Percentiles rank a stretch among this genome's conserved stretches.
Conservation (phyloP, 108 stramenopile species). For the Nitzschia inconspicua region DNA sequence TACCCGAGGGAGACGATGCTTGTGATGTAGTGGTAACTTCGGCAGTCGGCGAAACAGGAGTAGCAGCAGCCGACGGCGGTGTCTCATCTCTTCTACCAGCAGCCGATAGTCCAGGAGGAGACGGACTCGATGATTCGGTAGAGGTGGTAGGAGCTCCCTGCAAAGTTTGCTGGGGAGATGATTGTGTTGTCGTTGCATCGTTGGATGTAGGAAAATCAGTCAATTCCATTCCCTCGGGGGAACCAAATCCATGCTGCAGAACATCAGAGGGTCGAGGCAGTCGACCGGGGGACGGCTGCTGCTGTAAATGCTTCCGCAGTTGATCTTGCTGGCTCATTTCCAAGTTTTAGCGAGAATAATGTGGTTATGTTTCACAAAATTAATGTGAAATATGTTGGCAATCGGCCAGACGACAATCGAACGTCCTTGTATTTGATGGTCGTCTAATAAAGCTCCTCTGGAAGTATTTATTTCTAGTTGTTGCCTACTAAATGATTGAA, state of each 20-base stretch:
- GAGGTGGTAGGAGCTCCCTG: background rate
- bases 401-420: no score
- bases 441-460: no score
- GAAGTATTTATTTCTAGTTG: no score
- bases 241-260: slow-evolving; percentile 25
- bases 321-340: no score
- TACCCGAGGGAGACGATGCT: background rate
- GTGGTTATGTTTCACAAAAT: no score
- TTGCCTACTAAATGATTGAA: no score
- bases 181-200: background rate
- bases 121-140: background rate
- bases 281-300: no score
- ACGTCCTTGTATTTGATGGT: no score
- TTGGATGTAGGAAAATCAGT: background rate
- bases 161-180: background rate
- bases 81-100: background rate
- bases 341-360: no score
- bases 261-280: slow-evolving; percentile 1
- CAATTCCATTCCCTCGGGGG: slow-evolving; percentile 31
- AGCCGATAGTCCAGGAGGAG: background rate
- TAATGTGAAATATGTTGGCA: no score
- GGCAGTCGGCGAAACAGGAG: background rate
- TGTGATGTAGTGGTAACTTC: background rate
- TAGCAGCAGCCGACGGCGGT: background rate
- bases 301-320: no score